A percentile compares a stretch with the other conserved stretches of the same genome.
Conservation (phyloP, 176 grass and related monocot species). For the maize (Zea mays) region DNA sequence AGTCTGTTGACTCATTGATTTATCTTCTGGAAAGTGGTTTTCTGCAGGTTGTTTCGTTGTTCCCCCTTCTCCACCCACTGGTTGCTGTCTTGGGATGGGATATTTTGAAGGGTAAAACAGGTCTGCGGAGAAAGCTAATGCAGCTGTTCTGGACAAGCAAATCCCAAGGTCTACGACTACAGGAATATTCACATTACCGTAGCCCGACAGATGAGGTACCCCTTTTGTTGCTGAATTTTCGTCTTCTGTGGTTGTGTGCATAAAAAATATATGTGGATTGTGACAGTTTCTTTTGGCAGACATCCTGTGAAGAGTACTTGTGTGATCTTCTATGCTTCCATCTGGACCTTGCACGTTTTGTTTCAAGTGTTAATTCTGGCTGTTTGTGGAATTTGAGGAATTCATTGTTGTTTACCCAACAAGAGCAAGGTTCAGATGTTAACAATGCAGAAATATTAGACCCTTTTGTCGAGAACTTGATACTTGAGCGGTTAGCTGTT, state of each 20-base stretch:
- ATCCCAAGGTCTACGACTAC: constrained; percentile 69
- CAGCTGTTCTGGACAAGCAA: constrained; percentile 91
- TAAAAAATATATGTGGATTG: constrained; percentile 29
- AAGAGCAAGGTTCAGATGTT: constrained; percentile 51
- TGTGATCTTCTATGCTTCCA: constrained; percentile 95
- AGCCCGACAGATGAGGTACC: constrained; percentile 68
- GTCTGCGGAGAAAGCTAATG: constrained; percentile 76
- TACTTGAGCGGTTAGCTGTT: constrained; percentile 85
- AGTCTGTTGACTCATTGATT: constrained; percentile 31
- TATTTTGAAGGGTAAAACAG: constrained; percentile 84
- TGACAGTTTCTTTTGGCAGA: constrained; percentile 58
- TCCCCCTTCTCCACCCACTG: constrained; percentile 90
- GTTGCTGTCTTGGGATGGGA: constrained; percentile 95
- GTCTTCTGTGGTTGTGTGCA: constrained; percentile 19
- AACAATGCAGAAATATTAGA: constrained; percentile 56
- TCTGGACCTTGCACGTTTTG: constrained; percentile 82
- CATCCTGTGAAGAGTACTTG: constrained; percentile 76
- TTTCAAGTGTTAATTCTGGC: constrained; percentile 90
- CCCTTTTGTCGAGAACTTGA: constrained; percentile 94
- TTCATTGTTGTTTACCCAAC: constrained; percentile 73
- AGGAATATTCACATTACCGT: constrained; percentile 78
- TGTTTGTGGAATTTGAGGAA: constrained; percentile 62
- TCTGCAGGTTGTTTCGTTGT: constrained; percentile 78
- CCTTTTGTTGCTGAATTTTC: constrained; percentile 22
- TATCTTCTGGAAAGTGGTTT: constrained; percentile 33